Base-by-base conservation (phyloP, 495 filamentous ascomycete genomes). In the Penicillium alfredii region DNA sequence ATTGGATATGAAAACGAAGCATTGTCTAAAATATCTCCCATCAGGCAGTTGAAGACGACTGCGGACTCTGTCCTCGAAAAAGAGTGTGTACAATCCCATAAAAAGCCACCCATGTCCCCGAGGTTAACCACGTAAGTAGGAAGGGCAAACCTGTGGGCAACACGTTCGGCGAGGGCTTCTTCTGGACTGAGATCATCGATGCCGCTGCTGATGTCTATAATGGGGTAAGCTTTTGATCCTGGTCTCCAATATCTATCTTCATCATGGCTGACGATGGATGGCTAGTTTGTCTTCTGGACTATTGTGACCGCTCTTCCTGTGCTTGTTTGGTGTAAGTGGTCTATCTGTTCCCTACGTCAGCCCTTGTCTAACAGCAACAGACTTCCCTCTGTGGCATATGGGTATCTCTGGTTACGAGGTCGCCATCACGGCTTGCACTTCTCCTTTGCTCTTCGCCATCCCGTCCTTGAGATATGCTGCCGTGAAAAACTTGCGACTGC, bases 371-470 rank as follows among this genome's bases (percentile, higher is more conserved):
- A 65, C 51, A 17, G 39, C 34, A 2, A 28, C 43, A 88, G 85
- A 94, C 56, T 99, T 99, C 54, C 92, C 92, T 10, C 76, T 99
- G n/a, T 99, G 93, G 93, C 79, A 96, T 58, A 97, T 99, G 93
- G 93, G 93, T 39, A 88, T 99, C 42, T 99, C 93, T 6, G 93
- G 93, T 38, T 96, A 94, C 46, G 93, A 99, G 64, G 81, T 81
- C 16, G 70, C 90, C 42, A 78, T 99, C 58, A 78, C 94, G 74
- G 73, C 73, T 43, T 88, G 83, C n/a, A 52, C 87, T 33, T 84
- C 88, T 4, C 92, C 93, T 0, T 66, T 88, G 14, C 59, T 96
- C n/a, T 81, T 97, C 19, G 76, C 71, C 16, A 81, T 90, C 38
- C 70, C 64, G 19, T 71, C 81, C 2, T 30, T 96, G 25, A 81